Percentiles rank a stretch among this genome's conserved stretches.
These are phyloP conservation scores for Endoconidiophora laricicola DNA, from an alignment of 2,329 filamentous ascomycete species.

Conservation along the genomic window DNA sequence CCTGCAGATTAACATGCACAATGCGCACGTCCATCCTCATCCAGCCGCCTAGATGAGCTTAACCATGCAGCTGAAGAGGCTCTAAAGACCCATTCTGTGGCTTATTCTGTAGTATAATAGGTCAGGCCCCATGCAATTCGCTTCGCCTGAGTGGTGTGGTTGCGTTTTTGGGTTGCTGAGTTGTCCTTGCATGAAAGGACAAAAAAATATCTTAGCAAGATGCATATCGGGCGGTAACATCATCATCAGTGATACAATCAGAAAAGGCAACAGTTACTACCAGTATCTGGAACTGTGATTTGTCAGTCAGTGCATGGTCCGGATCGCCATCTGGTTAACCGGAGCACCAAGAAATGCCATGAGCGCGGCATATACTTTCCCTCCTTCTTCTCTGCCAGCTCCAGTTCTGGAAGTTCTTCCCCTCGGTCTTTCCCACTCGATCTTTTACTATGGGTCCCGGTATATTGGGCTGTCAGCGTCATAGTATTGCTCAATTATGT, in stretches of 20 bases:
- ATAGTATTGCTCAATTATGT: no score
- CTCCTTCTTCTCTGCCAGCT: neutral
- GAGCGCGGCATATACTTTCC: neutral
- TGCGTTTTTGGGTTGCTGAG: constrained; percentile 14
- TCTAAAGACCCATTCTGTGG: neutral
- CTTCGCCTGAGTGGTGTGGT: neutral
- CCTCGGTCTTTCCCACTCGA: no score
- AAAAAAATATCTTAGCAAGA: no score
- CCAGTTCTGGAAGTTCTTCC: no score
- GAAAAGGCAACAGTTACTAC: no score
- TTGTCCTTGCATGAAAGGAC: constrained; percentile 17
- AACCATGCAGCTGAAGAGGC: neutral
- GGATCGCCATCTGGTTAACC: neutral
- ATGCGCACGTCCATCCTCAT: neutral
- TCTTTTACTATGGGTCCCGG: no score
- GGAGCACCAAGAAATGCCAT: neutral
- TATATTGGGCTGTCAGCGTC: no score
- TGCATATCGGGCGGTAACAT: no score
- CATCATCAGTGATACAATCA: no score
- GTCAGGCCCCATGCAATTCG: neutral
- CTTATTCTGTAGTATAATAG: neutral
- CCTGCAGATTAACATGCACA: neutral
- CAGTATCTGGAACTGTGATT: no score
- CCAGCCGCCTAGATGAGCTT: neutral
- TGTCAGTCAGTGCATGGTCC: no score